Base-by-base conservation (phyloP, 805 yeast genomes). In the Candida chauliodis region DNA sequence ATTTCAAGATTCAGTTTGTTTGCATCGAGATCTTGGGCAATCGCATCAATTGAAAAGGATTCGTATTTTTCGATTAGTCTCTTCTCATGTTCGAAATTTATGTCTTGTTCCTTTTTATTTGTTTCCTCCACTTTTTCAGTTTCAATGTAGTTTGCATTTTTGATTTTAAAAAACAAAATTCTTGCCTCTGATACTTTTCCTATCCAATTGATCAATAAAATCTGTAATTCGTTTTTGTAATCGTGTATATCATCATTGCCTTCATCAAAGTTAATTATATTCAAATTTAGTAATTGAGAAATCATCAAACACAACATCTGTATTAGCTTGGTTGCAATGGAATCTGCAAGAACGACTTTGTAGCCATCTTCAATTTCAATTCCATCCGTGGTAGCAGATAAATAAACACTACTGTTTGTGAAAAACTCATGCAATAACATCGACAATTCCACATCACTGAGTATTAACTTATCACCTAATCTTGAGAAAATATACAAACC, bases 401-500 rank as follows among this genome's bases (percentile, higher is more conserved):
- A 48, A 36, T 62, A 63, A n/a, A 47, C 46, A 17, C 52, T 47
- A 25, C 64, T 73, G 44, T 75, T 77, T n/a, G 78, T 67, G 42
- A 84, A 67, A 46, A 83, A 79, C 53, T 81, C 88, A 58, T 82
- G 89, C 25, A 84, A 55, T 10, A 84, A 51, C 87, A 82, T 80
- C 46, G 76, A 73, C 43, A 62, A 68, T 48, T 84, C 91, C 34
- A 80, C 67, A 8, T 71, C 76, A 11, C 84, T 75, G 24, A 84
- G 56, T 4, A 56, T 61, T 15, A 84, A 44, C 25, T 44, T 37
- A 0, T 60, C 38, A 0, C 89, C 90, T 45, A 66, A 63, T 51
- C 91, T 67, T 8, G 85, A 76, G 49, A 79, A 78, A 10, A 55
- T 49, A 42, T 65, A 63, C n/a, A 36, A 28, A 16, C 24, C 25